These are phyloP conservation scores for Eucalyptus globulus DNA, from an alignment of 345 rosid genomes.

Conservation along the genomic window DNA sequence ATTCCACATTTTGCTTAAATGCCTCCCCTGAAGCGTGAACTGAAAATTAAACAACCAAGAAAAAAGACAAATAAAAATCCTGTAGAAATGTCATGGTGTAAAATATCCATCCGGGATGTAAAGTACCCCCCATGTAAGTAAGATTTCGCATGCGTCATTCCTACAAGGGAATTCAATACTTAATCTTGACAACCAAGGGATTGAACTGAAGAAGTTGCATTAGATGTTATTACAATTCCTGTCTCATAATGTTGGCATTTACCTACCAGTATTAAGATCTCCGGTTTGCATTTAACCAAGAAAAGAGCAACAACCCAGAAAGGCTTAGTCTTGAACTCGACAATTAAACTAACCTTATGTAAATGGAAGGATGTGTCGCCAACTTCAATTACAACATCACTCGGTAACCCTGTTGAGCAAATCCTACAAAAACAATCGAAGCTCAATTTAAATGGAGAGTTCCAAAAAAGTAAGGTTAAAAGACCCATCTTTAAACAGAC, in stretches of 20 bases:
- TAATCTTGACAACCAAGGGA: not conserved
- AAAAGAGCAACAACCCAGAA: not conserved
- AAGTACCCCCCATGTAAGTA: not conserved
- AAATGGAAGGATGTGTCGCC: conserved; percentile 66
- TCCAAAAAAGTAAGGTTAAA: not conserved
- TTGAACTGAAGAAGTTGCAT: not conserved
- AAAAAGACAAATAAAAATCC: not conserved
- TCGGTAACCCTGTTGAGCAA: conserved; percentile 69
- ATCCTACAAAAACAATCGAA: conserved; percentile 26
- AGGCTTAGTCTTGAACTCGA: not conserved
- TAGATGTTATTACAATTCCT: not conserved
- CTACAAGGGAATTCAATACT: not conserved
- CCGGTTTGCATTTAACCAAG: not conserved
- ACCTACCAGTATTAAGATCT: not conserved
- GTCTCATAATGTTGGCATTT: not conserved
- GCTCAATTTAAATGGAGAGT: not conserved
- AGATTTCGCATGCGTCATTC: not conserved
- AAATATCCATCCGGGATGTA: not conserved
- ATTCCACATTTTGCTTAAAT: not conserved
- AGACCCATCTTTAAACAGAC: not conserved
- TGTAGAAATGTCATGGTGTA: not conserved
- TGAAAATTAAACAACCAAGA: not conserved
- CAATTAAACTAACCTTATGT: conserved; percentile 44
- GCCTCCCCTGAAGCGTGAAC: not conserved
- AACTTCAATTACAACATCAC: conserved; percentile 67